phyloP scores from a whole-genome alignment of 2,329 filamentous ascomycete genomes.

The Curvularia sp. region DNA sequence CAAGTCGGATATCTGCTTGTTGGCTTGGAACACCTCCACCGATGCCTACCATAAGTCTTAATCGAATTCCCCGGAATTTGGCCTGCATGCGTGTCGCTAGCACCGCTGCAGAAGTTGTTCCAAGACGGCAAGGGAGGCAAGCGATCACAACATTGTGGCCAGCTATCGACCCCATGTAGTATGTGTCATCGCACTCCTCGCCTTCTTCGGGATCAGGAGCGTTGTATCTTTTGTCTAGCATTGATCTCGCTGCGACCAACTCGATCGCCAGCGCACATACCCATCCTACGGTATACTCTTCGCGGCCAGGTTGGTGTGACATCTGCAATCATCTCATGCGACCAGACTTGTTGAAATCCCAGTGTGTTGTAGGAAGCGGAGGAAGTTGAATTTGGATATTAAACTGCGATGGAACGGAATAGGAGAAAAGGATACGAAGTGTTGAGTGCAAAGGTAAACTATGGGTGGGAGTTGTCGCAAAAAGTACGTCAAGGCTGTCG shows the following conservation, averaged over 20 bases:
- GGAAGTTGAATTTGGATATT: no score
- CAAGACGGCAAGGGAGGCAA: conserved; percentile 36
- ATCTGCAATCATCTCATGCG: neutral
- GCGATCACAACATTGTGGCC: conserved; percentile 43
- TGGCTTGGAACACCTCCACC: conserved; percentile 42
- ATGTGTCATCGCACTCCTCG: conserved; percentile 33
- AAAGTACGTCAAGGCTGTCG: neutral
- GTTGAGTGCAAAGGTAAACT: no score
- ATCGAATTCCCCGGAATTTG: conserved; percentile 44
- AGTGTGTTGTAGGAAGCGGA: no score
- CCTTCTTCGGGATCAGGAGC: conserved; percentile 28
- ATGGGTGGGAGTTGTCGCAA: neutral
- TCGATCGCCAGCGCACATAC: conserved; percentile 24
- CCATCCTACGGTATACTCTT: conserved; percentile 27
- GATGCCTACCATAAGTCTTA: conserved; percentile 56
- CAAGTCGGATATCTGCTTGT: conserved; percentile 31
- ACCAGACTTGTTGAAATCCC: no score
- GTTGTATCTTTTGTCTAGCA: conserved; percentile 23
- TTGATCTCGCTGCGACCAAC: conserved; percentile 17
- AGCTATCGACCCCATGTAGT: conserved; percentile 35
- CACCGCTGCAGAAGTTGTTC: conserved; percentile 44
- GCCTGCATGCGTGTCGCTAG: conserved; percentile 41
- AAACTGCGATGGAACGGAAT: no score
- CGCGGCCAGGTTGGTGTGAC: conserved; percentile 13
- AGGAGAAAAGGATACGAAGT: no score